These are phyloP conservation scores for Kalmusia sp. DNA, from an alignment of 2,329 filamentous ascomycete genomes.

Conservation along the genomic window DNA sequence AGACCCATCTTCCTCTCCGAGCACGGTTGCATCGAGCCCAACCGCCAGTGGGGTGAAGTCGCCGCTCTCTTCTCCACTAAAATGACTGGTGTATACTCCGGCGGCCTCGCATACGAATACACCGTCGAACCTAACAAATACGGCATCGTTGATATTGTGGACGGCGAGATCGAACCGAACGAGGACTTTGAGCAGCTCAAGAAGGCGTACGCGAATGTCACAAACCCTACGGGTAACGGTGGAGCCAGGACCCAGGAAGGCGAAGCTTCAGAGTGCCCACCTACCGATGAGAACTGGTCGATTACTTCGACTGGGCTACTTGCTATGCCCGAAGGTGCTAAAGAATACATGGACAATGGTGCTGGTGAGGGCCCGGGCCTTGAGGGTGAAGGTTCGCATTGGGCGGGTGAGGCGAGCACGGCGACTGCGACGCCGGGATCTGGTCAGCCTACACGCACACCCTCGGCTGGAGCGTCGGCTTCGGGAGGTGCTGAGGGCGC, in stretches of 20 bases:
- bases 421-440: slow-evolving; percentile 37
- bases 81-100: slow-evolving; percentile 92
- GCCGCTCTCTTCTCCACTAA: slow-evolving; percentile 76
- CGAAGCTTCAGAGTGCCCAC: slow-evolving; percentile 61
- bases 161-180: slow-evolving; percentile 62
- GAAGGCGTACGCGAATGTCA: slow-evolving; percentile 57
- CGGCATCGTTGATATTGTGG: slow-evolving; percentile 75
- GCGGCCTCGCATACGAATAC: slow-evolving; percentile 96
- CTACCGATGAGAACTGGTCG: slow-evolving; percentile 62
- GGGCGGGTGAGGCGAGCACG: slow-evolving; percentile 36
- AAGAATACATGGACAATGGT: slow-evolving; percentile 63
- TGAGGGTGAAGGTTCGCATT: slow-evolving; percentile 52
- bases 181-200: slow-evolving; percentile 68
- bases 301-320: slow-evolving; percentile 60
- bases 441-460: slow-evolving; percentile 34
- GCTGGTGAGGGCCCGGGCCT: slow-evolving; percentile 66
- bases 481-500: slow-evolving; percentile 13
- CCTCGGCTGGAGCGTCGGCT: slow-evolving; percentile 15
- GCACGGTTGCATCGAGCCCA: slow-evolving; percentile 86
- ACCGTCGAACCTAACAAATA: slow-evolving; percentile 70
- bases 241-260: slow-evolving; percentile 62
- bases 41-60: slow-evolving; percentile 82
- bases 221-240: slow-evolving; percentile 62
- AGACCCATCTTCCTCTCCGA: slow-evolving; percentile 82
- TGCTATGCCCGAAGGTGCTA: slow-evolving; percentile 62